phyloP scores from a whole-genome alignment of 208 protist species.

The Crithidia expoeki region DNA sequence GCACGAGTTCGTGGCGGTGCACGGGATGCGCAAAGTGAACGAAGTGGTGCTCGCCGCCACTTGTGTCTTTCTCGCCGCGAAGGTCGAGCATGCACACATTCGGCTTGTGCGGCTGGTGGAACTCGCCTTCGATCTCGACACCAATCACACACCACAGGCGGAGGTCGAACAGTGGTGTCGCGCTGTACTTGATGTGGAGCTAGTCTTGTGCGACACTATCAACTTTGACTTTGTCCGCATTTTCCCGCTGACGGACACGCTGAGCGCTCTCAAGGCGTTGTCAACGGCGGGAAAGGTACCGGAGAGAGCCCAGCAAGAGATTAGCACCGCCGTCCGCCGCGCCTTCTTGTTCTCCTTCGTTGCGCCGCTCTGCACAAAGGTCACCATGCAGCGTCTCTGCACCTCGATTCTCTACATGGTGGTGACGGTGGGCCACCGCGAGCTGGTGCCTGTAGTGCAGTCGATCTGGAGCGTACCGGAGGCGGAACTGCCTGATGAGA shows the following conservation, averaged over 20 bases:
- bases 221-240: constrained; percentile 81
- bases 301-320: constrained; percentile 17
- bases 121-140: constrained; percentile 65
- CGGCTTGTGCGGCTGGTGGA: constrained; percentile 61
- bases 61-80: constrained; percentile 83
- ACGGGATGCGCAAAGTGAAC: constrained; percentile 63
- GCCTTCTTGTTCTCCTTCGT: constrained; percentile 77
- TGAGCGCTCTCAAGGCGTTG: constrained; percentile 44
- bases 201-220: constrained; percentile 76
- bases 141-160: constrained; percentile 11
- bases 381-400: constrained; percentile 45
- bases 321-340: constrained; percentile 57
- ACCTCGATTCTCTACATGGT: constrained; percentile 61
- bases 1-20: constrained; percentile 77
- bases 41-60: constrained; percentile 76
- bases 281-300: constrained; percentile 18
- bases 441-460: constrained; percentile 31
- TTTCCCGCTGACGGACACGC: constrained; percentile 55
- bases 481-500: constrained; percentile 35
- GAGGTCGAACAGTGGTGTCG: constrained; percentile 59
- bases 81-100: constrained; percentile 87
- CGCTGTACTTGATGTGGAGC: constrained; percentile 74
- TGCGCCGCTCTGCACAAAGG: constrained; percentile 63
- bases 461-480: constrained; percentile 17
- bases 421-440: constrained; percentile 34